Conservation (phyloP, 345 rosid genomes). For the Mallotus nudiflorus region DNA sequence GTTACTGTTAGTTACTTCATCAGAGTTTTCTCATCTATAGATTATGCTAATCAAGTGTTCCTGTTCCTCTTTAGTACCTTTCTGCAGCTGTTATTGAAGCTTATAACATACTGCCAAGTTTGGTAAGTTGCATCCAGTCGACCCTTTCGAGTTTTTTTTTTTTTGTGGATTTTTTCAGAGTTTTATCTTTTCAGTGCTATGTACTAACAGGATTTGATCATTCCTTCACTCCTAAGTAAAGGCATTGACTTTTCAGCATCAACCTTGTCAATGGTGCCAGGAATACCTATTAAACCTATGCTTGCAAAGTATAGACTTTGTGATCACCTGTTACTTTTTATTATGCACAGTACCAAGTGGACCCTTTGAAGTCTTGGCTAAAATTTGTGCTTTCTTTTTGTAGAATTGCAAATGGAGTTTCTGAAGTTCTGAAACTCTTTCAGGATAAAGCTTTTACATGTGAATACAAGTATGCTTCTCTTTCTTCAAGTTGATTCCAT, state of each 20-base stretch:
- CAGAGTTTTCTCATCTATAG: not conserved
- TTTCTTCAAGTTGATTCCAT: conserved; percentile 6
- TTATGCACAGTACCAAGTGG: not conserved
- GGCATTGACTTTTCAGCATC: conserved; percentile 72
- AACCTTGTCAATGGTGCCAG: conserved; percentile 72
- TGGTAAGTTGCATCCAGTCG: conserved; percentile 49
- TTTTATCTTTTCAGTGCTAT: not conserved
- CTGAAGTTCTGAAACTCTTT: conserved; percentile 55
- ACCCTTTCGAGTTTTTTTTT: conserved; percentile 5
- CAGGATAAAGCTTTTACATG: conserved; percentile 76
- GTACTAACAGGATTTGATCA: conserved; percentile 61
- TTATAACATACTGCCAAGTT: conserved; percentile 72
- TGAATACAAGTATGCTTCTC: conserved; percentile 72
- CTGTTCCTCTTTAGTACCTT: conserved; percentile 45
- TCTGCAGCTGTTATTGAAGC: conserved; percentile 77
- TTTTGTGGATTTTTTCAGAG: not conserved
- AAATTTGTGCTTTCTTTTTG: conserved; percentile 14
- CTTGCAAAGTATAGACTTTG: conserved; percentile 68
- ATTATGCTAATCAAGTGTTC: conserved; percentile 18
- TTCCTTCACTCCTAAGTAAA: conserved; percentile 65
- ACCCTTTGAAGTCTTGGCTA: conserved; percentile 19
- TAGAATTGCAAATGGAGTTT: conserved; percentile 77
- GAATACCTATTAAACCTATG: conserved; percentile 90
- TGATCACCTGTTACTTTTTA: conserved; percentile 5
- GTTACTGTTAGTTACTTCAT: not conserved